Evolutionary conservation across 495 filamentous ascomycete species (phyloP), one percentile per base, ranked within the genome.

Genomic region (Bryoglossum gracile): DNA sequence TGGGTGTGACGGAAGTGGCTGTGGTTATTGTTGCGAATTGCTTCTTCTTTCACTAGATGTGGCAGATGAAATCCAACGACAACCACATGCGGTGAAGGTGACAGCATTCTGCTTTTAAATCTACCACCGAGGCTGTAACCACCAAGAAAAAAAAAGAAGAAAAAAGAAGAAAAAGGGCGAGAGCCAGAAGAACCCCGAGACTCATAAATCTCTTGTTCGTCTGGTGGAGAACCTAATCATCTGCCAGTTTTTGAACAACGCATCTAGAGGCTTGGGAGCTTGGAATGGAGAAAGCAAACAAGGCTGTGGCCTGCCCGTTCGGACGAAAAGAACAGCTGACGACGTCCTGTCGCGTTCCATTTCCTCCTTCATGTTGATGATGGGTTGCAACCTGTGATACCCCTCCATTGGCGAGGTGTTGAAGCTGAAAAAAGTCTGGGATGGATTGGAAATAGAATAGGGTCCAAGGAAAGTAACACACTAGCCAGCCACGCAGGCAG

Each of bases 291-390:
- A 32, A 4, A 6, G 9, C 16, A 3, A 8, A 24, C 41, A 33
- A 44, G 41, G 41, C 41, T 44, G 26, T 30, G 41, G 14, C 41
- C 41, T 44, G 41, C 14, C 21, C 30, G 30, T 17, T 11, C 40
- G 23, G 17, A 43, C 23, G 37, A 13, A 22, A 13, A 8, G 8
- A 14, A 37, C 24, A 8, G 19, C 21, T 46, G 43, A 46, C 28
- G 43, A 46, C 43, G 43, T 17, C 40, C 43, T 22, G 26, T 44
- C 41, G 23, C 41, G 17, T 30, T 18, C 26, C 4, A 18, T 4
- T 19, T 5, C 8, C n/a, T 33, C 41, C 23, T 23, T 33, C 41
- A 44, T 44, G 11, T 24, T 17, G 22, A 3, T 13, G 25, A 22
- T 11, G 25, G 38, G 18, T 41, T 18, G 19, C 14, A 18, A 24